Percentiles rank a stretch among this genome's conserved stretches.
These are phyloP conservation scores for Agaricus sinodeliciosus DNA, from an alignment of 768 basidiomycete genomes.

Conservation along the genomic window DNA sequence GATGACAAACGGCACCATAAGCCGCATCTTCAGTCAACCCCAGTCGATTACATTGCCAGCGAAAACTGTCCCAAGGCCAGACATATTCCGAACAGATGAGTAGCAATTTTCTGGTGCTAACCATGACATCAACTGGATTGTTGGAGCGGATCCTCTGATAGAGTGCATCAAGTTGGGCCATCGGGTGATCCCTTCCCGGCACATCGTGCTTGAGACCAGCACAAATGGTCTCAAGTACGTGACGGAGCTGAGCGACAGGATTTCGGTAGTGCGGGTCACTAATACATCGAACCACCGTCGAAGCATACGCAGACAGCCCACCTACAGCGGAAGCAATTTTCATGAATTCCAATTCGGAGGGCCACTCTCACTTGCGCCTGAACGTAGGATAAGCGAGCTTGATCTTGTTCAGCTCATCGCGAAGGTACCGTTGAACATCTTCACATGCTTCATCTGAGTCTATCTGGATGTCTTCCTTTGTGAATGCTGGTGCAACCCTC, in stretches of 20 bases:
- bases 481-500: neutral
- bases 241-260: neutral
- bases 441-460: slow-evolving; percentile 11
- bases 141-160: neutral
- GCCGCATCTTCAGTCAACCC: neutral
- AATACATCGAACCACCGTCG: slow-evolving; percentile 18
- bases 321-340: slow-evolving; percentile 14
- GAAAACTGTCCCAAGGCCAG: neutral
- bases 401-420: slow-evolving; percentile 10
- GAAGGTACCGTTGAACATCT: slow-evolving; percentile 11
- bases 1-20: neutral
- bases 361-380: slow-evolving; percentile 13
- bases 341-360: slow-evolving; percentile 5
- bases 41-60: neutral
- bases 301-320: slow-evolving; percentile 20
- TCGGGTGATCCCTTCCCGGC: neutral
- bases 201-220: too few species aligned
- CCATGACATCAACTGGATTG: neutral
- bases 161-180: neutral
- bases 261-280: slow-evolving; percentile 6
- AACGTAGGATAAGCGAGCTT: neutral
- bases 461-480: neutral
- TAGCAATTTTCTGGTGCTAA: neutral
- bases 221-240: neutral
- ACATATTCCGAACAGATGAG: neutral